Evolutionary conservation across 2,329 filamentous ascomycete species (phyloP), one percentile per base, ranked within the genome.

Genomic region (Calonectria ilicicola): DNA sequence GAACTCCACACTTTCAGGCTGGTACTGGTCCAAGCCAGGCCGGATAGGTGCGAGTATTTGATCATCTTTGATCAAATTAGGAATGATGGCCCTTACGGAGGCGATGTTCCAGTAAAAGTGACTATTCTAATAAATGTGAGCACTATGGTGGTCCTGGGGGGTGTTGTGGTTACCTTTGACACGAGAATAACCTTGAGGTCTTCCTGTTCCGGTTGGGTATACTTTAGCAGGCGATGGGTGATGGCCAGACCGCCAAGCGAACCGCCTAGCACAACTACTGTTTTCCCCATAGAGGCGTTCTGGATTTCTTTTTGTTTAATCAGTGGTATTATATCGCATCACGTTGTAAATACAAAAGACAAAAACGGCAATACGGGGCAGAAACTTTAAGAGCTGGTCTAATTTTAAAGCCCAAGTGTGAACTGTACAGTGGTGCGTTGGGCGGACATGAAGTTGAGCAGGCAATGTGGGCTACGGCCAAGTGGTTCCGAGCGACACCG

Each of bases 91-190:
- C 58, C 90, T 88, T 51, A 90, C 86, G 1, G 89, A 86, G 29
- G 89, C 89, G 6, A 91, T 68, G 81, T 90, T 91, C 89, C 89
- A 91, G 83, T 87, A 91, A 75, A 91, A 89, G 76, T 91, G 89
- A 73, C 84, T 87, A 76, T 87, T 91, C 87, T 91, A 70, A 49
- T 38, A 27, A 46, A 53, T 47, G 51, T 75, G n/a, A 75, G 64
- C 5, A 38, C 63, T 19, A 40, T 71, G 27, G 67, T 60, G 68
- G 44, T 60, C 47, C 35, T 40, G 32, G 21, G 2, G 10, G 10
- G 12, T 53, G 15, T 27, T 44, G 38, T 14, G 47, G 80, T 77
- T 82, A 90, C 89, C 84, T 89, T 89, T 66, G 88, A 88, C 53
- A 91, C 85, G 19, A 91, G 84, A 58, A 91, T 84, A 56, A 91